phyloP scores from a whole-genome alignment of 1,139 yeast species.

The Geotrichum phurueaensis region DNA sequence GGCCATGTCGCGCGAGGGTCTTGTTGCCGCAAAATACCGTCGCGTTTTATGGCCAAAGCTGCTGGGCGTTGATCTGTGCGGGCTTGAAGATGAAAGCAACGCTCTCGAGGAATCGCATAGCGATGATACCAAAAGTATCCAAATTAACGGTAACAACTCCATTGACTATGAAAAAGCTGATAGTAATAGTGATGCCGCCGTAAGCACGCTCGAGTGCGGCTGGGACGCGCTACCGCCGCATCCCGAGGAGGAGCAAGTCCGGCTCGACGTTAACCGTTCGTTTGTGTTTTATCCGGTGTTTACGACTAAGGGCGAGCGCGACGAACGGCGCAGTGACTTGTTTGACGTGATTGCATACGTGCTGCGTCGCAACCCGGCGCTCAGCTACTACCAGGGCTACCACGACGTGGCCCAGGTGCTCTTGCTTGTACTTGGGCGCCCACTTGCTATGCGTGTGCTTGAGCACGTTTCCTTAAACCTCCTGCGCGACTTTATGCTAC shows the following conservation, averaged over 20 bases:
- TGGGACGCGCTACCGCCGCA: conserved; percentile 40
- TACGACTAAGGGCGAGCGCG: conserved; percentile 32
- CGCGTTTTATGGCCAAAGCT: conserved; percentile 45
- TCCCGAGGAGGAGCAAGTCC: conserved; percentile 72
- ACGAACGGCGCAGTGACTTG: conserved; percentile 33
- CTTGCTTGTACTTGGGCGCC: conserved; percentile 47
- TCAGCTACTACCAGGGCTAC: conserved; percentile 85
- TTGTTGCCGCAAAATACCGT: conserved; percentile 42
- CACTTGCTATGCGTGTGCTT: conserved; percentile 39
- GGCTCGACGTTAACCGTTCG: conserved; percentile 69
- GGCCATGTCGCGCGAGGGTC: conserved; percentile 46
- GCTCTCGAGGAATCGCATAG: neutral
- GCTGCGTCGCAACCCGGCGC: conserved; percentile 53
- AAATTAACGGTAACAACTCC: conserved; percentile 18
- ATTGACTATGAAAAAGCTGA: conserved; percentile 7
- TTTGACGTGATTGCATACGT: conserved; percentile 48
- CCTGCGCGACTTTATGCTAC: conserved; percentile 80
- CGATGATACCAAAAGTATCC: neutral
- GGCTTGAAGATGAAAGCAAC: neutral
- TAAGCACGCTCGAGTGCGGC: conserved; percentile 3
- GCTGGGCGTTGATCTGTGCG: conserved; percentile 28
- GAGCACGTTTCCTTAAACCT: conserved; percentile 56
- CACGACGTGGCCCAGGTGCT: conserved; percentile 79
- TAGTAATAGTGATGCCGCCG: conserved; percentile 1
- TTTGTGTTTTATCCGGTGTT: conserved; percentile 37